phyloP scores from a whole-genome alignment of 164 flowering plant species.

The Macadamia integrifolia region DNA sequence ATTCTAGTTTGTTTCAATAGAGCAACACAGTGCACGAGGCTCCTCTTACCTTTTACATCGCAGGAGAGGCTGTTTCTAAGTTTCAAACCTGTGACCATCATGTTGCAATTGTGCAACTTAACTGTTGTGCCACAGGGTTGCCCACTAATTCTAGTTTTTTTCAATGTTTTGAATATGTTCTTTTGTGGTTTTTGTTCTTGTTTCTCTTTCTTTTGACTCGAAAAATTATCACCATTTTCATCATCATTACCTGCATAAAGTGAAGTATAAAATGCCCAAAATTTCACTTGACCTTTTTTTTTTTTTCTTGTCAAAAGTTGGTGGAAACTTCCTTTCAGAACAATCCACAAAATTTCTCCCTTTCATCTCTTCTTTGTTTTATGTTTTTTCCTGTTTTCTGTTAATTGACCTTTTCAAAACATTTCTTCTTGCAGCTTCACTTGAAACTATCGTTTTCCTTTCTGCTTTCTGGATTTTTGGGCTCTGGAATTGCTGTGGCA shows the following conservation, averaged over 20 bases:
- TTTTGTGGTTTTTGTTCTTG: not conserved
- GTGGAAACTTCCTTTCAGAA: no score
- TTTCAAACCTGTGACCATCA: no score
- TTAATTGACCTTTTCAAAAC: not conserved
- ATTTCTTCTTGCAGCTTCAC: slow-evolving; percentile 15
- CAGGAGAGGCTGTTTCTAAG: no score
- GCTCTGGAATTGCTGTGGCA: slow-evolving; percentile 18
- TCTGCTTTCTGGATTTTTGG: slow-evolving; percentile 16
- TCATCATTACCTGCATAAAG: not conserved
- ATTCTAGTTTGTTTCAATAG: not conserved
- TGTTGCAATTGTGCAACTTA: no score
- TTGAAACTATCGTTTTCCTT: slow-evolving; percentile 14
- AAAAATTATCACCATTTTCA: not conserved
- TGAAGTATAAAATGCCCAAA: no score
- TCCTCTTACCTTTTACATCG: no score
- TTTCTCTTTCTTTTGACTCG: not conserved
- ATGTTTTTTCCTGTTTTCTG: not conserved
- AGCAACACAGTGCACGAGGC: no score
- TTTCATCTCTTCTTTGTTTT: not conserved
- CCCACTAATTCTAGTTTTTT: no score
- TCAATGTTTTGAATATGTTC: not conserved
- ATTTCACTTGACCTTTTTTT: no score
- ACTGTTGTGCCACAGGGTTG: no score
- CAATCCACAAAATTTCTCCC: no score
- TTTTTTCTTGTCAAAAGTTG: no score